Percentiles rank a stretch among this genome's conserved stretches.
Evolutionary conservation across 2,329 filamentous ascomycete species (phyloP).

Genomic region (Ascochyta fabae): DNA sequence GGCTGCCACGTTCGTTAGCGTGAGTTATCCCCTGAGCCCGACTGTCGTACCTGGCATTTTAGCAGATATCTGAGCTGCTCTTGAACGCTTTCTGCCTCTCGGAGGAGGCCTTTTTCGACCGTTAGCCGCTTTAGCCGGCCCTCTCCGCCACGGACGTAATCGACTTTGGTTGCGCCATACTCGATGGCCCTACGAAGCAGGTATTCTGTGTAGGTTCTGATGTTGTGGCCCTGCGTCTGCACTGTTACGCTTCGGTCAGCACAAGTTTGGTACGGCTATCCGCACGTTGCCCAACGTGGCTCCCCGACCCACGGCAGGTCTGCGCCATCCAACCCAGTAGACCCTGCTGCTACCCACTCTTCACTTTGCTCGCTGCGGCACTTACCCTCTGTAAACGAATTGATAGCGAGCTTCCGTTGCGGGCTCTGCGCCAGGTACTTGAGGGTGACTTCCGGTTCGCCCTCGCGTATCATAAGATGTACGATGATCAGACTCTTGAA

Average conservation of each 20-base stretch:
- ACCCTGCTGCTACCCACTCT: not conserved
- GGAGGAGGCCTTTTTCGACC: conserved; percentile 88
- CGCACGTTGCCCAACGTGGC: not conserved
- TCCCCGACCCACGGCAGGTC: not conserved
- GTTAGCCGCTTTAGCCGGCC: conserved; percentile 82
- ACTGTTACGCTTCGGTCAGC: conserved; percentile 67
- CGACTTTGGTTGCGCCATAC: conserved; percentile 82
- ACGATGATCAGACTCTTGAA: conserved; percentile 97
- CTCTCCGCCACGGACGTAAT: conserved; percentile 86
- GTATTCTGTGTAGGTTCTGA: conserved; percentile 89
- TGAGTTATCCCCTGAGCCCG: not conserved
- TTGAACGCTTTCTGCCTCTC: conserved; percentile 91
- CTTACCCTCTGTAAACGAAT: conserved; percentile 89
- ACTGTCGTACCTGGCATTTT: conserved; percentile 79
- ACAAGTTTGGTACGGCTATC: conserved; percentile 1
- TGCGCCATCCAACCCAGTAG: not conserved
- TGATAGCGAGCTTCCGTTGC: conserved; percentile 78
- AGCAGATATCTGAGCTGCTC: conserved; percentile 83
- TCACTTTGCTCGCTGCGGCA: conserved; percentile 3
- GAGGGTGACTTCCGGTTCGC: conserved; percentile 85
- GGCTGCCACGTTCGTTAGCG: conserved; percentile 61
- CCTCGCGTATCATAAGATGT: conserved; percentile 97
- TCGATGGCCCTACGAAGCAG: conserved; percentile 81
- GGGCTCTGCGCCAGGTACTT: conserved; percentile 83
- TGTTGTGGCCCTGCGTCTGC: conserved; percentile 93